Base-by-base conservation (phyloP, 2,329 filamentous ascomycete genomes). In the Trichoderma atroviride region DNA sequence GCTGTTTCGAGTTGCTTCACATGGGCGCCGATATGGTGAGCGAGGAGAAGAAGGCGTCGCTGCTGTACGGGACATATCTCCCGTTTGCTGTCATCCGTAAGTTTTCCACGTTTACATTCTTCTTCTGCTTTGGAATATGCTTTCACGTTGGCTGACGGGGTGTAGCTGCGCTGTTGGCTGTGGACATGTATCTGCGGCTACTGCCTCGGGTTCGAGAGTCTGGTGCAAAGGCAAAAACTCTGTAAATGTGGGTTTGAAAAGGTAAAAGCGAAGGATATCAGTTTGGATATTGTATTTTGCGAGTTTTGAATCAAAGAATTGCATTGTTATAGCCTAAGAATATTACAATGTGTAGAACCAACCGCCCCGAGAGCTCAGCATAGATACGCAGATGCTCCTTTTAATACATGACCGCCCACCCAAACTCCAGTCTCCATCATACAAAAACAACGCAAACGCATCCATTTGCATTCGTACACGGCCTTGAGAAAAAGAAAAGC, bases 161-260 rank as follows among this genome's bases (percentile, higher is more conserved):
- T 11, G 5, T 14, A 88, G 87, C 87, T 16, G 72, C 80, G 0
- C 14, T 87, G 1, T 80, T 88, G 76, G 84, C 82, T 11, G 72
- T 82, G 27, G 87, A 89, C 72, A 88, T 89, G 87, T 86, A 83
- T 61, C 61, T 75, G 43, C 81, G 87, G n/a, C 77, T 89, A 1
- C 74, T 86, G 10, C 77, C 73, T 7, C 83, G 86, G 10, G 76
- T 85, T 16, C 76, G 79, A 43, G 72, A 69, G 6, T 72, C 68
- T 0, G 74, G 78, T 5, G 70, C 53, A 40, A 79, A 75, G 69
- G 80, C 82, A 73, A 87, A 87, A 77, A 76, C 68, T 22, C 69
- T 50, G 59, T 70, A 29, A 69, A 27, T 50, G 22, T n/a, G 4
- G 9, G 16, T 58, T 31, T 4, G 31, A 9, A 24, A n/a, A 24